A percentile compares a stretch with the other conserved stretches of the same genome.
These are phyloP conservation scores for Epichloe brachyelytri DNA, from an alignment of 2,329 filamentous ascomycete species.

Conservation along the genomic window DNA sequence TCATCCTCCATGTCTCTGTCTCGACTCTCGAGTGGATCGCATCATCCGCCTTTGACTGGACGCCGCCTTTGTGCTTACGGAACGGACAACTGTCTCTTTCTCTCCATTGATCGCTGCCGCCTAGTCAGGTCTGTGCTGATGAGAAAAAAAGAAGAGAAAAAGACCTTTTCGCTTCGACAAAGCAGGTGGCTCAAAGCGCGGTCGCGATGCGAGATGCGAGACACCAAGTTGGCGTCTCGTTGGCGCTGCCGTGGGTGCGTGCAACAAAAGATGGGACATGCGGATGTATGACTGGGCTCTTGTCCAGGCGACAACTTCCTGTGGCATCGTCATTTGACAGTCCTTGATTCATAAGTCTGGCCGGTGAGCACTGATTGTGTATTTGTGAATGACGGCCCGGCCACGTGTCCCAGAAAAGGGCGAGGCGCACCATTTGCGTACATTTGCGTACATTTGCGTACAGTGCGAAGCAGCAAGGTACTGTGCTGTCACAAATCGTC, in stretches of 20 bases:
- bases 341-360: not conserved
- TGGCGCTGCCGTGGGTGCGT: no score
- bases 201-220: not conserved
- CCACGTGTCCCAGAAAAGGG: not conserved
- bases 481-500: no score
- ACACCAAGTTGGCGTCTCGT: no score
- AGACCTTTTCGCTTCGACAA: not conserved
- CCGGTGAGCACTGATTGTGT: no score
- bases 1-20: not conserved
- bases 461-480: not conserved
- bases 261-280: not conserved
- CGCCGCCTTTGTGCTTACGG: not conserved
- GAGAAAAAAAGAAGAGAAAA: not conserved
- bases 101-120: not conserved
- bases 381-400: not conserved
- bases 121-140: not conserved
- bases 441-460: not conserved
- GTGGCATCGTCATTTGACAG: constrained; percentile 1
- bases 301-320: not conserved
- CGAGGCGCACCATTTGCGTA: not conserved
- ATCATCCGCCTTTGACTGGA: constrained; percentile 1
- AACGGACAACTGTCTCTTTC: not conserved
- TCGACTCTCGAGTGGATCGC: not conserved
- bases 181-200: not conserved
- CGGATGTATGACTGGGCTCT: not conserved